Evolutionary conservation across 1,139 yeast species (phyloP).

Genomic region (Candida glucosophila): DNA sequence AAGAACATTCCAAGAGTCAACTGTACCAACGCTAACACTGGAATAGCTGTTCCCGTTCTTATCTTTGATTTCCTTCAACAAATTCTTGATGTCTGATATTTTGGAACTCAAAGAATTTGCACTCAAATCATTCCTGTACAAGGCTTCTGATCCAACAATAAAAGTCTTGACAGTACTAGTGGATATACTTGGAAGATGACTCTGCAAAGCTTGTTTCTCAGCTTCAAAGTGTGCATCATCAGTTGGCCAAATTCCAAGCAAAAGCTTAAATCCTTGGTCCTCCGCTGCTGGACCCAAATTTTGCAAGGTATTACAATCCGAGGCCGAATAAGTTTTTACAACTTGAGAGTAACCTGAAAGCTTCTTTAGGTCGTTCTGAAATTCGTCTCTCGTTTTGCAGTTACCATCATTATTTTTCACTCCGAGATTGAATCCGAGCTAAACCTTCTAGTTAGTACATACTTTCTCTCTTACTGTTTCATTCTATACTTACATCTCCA

Average conservation of each 20-base stretch:
- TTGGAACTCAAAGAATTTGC: conserved; percentile 58
- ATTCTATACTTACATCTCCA: conserved; percentile 33
- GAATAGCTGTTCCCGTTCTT: conserved; percentile 72
- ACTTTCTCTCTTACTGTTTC: background rate
- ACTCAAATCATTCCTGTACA: conserved; percentile 76
- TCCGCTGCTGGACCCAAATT: conserved; percentile 82
- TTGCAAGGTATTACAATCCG: conserved; percentile 81
- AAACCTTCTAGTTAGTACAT: conserved; percentile 14
- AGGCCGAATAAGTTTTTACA: conserved; percentile 77
- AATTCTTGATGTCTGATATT: conserved; percentile 50
- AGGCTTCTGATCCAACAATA: conserved; percentile 87
- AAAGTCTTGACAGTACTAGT: conserved; percentile 60
- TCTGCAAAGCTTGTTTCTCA: conserved; percentile 60
- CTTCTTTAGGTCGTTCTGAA: conserved; percentile 50
- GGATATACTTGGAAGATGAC: conserved; percentile 66
- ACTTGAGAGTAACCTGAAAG: conserved; percentile 49
- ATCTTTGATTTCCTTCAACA: conserved; percentile 56
- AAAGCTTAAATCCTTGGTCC: conserved; percentile 59
- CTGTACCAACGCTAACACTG: conserved; percentile 77
- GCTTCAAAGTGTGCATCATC: conserved; percentile 64
- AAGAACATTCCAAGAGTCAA: conserved; percentile 89
- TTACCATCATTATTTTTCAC: conserved; percentile 59
- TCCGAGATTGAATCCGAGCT: conserved; percentile 75
- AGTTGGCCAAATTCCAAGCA: conserved; percentile 87
- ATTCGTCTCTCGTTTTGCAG: conserved; percentile 67